Evolutionary conservation across 2,329 filamentous ascomycete species (phyloP), one percentile per base, ranked within the genome.

Genomic region (Phialophora verrucosa): DNA sequence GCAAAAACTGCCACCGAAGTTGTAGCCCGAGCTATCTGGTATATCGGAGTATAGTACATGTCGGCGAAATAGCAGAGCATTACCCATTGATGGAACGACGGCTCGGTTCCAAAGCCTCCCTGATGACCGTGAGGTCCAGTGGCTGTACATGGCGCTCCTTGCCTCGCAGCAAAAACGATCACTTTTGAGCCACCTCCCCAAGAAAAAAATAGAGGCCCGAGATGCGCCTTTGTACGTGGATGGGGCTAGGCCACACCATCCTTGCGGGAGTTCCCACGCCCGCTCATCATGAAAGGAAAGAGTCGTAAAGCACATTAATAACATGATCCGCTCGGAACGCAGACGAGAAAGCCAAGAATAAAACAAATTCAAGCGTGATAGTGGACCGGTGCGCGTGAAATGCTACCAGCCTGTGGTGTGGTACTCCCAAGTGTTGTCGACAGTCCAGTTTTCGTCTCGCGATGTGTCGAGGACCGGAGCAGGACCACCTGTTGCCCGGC

Each of bases 401-500:
- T 20, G 27, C 60, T 62, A 96, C 92, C 92, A 96, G 74, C 92
- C 92, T 77, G 92, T 91, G 70, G 89, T 85, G 77, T 96, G 90
- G 80, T 95, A 96, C 74, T 93, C 91, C 76, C 88, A 88, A n/a
- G 91, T 87, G 53, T 90, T 88, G 75, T 90, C 88, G 74, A 96
- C 93, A 77, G 95, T 95, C 88, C 87, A 94, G 74, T 90, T 92
- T 74, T 84, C 88, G 73, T 89, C 87, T 74, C 90, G 90, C 68
- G 84, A 83, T 63, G 63, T 59, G 14, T 70, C 68, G 49, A 63
- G 32, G 27, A 49, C 50, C 0, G 61, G 54, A 1, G 65, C 77
- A 64, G 58, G 76, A 66, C 65, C 77, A 79, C 86, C 86, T 78
- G 83, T 79, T 74, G 84, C 85, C 2, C 83, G 79, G 71, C 91